These are phyloP conservation scores for Monosporascus sp. DNA, from an alignment of 2,329 filamentous ascomycete species.

Conservation along the genomic window DNA sequence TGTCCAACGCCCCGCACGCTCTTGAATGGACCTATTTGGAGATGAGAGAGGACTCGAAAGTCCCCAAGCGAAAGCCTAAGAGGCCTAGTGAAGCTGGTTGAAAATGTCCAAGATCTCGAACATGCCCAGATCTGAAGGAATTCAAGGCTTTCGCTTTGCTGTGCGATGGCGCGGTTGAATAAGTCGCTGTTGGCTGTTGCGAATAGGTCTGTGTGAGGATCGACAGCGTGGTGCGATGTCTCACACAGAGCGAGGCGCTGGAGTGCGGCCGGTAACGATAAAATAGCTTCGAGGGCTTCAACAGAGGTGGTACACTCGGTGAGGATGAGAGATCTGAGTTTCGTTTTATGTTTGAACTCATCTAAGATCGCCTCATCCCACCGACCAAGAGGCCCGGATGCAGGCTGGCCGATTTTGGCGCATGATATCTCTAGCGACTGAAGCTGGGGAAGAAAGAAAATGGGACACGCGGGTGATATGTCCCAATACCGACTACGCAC, in stretches of 20 bases:
- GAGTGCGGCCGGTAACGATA: slow-evolving; percentile 8
- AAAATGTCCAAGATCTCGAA: not conserved
- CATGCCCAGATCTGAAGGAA: slow-evolving; percentile 4
- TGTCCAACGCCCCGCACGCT: not conserved
- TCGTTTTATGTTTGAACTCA: slow-evolving; percentile 4
- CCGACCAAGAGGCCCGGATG: not conserved
- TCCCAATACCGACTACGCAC: slow-evolving; percentile 2
- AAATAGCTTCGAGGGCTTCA: slow-evolving; percentile 5
- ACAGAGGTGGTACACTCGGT: slow-evolving; percentile 6
- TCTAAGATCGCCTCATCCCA: slow-evolving; percentile 1
- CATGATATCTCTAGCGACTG: slow-evolving; percentile 11
- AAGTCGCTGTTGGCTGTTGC: slow-evolving; percentile 2
- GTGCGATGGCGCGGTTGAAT: slow-evolving; percentile 10
- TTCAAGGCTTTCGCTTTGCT: slow-evolving; percentile 8
- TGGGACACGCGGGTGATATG: slow-evolving; percentile 6
- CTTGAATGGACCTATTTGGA: slow-evolving; percentile 6
- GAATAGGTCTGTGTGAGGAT: not conserved
- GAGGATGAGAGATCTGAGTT: slow-evolving; percentile 6
- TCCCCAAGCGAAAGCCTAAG: slow-evolving; percentile 9
- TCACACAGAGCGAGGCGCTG: slow-evolving; percentile 4
- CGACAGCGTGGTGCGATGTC: slow-evolving; percentile 3
- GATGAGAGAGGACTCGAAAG: slow-evolving; percentile 8
- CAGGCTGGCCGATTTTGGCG: slow-evolving; percentile 4
- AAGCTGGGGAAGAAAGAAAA: slow-evolving; percentile 10
- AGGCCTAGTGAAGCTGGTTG: not conserved